Evolutionary conservation across 192 early-diverging fungal species (phyloP).

Genomic region (Chytriomyces sp.): DNA sequence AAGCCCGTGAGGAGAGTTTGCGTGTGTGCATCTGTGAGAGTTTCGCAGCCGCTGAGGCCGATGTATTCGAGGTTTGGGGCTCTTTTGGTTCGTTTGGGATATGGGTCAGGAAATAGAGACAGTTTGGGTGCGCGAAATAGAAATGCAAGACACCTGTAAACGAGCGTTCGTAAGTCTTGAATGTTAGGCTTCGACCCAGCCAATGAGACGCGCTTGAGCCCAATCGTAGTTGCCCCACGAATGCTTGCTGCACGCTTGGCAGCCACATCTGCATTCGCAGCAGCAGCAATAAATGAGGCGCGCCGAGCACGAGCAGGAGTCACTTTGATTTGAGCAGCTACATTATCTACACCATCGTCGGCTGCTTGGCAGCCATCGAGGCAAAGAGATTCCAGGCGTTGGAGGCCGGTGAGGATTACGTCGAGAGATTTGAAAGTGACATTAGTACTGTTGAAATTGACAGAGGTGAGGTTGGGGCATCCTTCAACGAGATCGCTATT

Average conservation of each 20-base stretch:
- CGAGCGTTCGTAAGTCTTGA: slow-evolving; percentile 2
- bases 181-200: not conserved
- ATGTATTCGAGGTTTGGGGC: slow-evolving; percentile 3
- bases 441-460: slow-evolving; percentile 30
- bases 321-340: not conserved
- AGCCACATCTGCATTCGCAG: not conserved
- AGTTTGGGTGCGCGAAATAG: not conserved
- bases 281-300: slow-evolving; percentile 19
- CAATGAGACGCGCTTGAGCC: slow-evolving; percentile 6
- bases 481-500: slow-evolving; percentile 7
- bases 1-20: not conserved
- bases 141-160: not conserved
- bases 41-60: slow-evolving; percentile 8
- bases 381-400: not conserved
- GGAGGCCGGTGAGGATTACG: slow-evolving; percentile 14
- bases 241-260: not conserved
- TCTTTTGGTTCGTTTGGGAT: not conserved
- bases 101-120: not conserved
- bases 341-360: not conserved
- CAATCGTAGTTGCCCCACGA: slow-evolving; percentile 3
- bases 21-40: slow-evolving; percentile 6
- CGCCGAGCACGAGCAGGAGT: slow-evolving; percentile 1
- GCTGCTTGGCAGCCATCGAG: slow-evolving; percentile 21
- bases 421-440: slow-evolving; percentile 18
- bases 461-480: slow-evolving; percentile 19